Percentiles rank a stretch among this genome's conserved stretches.
These are phyloP conservation scores for Colletotrichum camelliae DNA, from an alignment of 2,329 filamentous ascomycete species.

Conservation along the genomic window DNA sequence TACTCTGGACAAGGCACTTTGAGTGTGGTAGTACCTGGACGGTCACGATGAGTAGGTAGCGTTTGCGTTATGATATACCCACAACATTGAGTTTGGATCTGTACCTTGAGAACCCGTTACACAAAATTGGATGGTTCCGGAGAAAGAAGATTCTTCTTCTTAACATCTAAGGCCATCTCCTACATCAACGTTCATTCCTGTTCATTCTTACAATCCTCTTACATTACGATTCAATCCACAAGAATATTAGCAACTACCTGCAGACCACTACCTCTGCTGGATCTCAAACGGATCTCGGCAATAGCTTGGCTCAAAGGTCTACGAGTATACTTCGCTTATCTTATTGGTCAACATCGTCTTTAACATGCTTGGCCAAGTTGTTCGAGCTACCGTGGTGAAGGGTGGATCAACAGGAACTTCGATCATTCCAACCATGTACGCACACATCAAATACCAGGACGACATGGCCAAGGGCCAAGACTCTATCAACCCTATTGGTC, in stretches of 20 bases:
- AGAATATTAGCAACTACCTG: constrained; percentile 57
- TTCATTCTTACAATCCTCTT: no score
- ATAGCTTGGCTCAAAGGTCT: constrained; percentile 54
- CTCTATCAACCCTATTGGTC: background rate
- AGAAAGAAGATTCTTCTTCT: background rate
- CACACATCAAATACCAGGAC: background rate
- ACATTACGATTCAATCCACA: no score
- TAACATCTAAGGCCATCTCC: background rate
- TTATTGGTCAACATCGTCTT: constrained; percentile 60
- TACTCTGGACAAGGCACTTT: constrained; percentile 13
- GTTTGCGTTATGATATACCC: background rate
- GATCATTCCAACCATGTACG: background rate
- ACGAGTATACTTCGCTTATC: constrained; percentile 52
- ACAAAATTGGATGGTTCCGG: background rate
- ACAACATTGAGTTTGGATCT: background rate
- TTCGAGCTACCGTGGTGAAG: constrained; percentile 48
- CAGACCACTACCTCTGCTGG: constrained; percentile 62
- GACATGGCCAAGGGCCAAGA: background rate
- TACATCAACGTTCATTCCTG: background rate
- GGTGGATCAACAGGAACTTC: constrained; percentile 13
- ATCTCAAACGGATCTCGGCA: constrained; percentile 30
- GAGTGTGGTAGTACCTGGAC: background rate
- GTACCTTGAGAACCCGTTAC: background rate
- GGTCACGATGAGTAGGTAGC: background rate
- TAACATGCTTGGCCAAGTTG: constrained; percentile 59